Conservation (phyloP, 2,329 filamentous ascomycete species). For the Calonectria multiphialidica region DNA sequence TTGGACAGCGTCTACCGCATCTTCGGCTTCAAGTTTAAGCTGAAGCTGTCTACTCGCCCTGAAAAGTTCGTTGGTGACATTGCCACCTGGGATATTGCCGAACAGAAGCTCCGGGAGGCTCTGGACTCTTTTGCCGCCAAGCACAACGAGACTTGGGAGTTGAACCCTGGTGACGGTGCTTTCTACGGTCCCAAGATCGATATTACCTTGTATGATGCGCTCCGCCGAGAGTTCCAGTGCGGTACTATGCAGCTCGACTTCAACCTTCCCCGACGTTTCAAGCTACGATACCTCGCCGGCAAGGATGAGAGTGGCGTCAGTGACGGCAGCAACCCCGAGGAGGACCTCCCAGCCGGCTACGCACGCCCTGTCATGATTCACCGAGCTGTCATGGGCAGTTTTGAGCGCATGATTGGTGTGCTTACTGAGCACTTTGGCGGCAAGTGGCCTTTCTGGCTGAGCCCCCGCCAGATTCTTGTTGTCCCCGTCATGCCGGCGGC, state of each 20-base stretch:
- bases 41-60: constrained; percentile 91
- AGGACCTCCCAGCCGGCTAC: constrained; percentile 74
- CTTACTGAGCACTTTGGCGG: constrained; percentile 87
- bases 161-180: constrained; percentile 95
- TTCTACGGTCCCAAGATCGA: constrained; percentile 99
- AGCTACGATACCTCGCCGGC: constrained; percentile 63
- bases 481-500: constrained; percentile 79
- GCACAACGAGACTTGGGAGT: constrained; percentile 79
- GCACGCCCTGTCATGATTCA: constrained; percentile 89
- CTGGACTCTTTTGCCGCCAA: constrained; percentile 79
- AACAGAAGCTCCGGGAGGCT: constrained; percentile 82
- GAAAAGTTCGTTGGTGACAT: constrained; percentile 91
- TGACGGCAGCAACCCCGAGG: constrained; percentile 56
- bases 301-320: constrained; percentile 57
- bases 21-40: constrained; percentile 78
- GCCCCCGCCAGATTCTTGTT: constrained; percentile 79
- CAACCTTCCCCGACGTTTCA: constrained; percentile 69
- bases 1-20: constrained; percentile 79
- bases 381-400: constrained; percentile 81
- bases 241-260: constrained; percentile 96
- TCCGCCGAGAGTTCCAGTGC: constrained; percentile 73
- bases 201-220: constrained; percentile 90
- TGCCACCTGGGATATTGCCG: constrained; percentile 90
- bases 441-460: constrained; percentile 92
- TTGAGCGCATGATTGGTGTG: constrained; percentile 78